Evolutionary conservation across 2,329 filamentous ascomycete species (phyloP).

Genomic region (Alternaria dauci): DNA sequence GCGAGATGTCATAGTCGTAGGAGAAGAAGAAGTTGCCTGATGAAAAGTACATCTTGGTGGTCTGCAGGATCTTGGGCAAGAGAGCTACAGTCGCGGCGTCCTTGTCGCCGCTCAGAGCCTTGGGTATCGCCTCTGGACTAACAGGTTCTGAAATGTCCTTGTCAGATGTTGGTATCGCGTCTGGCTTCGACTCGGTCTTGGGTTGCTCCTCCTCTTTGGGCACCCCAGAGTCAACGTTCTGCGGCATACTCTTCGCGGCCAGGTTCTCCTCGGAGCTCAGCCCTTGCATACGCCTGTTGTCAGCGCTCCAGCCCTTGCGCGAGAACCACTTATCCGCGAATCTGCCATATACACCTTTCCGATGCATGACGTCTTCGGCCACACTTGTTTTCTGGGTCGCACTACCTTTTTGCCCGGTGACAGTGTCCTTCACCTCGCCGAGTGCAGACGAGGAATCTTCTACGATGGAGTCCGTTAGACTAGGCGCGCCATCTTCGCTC

Average conservation of each 20-base stretch:
- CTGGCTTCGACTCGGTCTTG: conserved; percentile 27
- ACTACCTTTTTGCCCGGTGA: conserved; percentile 38
- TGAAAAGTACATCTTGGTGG: conserved; percentile 83
- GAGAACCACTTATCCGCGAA: conserved; percentile 95
- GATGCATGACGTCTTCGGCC: conserved; percentile 86
- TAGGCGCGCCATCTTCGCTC: conserved; percentile 46
- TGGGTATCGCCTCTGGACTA: conserved; percentile 47
- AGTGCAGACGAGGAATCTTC: conserved; percentile 46
- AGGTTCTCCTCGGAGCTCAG: conserved; percentile 65
- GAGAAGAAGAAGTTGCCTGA: conserved; percentile 91
- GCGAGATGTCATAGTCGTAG: conserved; percentile 92
- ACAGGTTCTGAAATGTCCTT: conserved; percentile 30
- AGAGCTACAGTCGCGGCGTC: conserved; percentile 56
- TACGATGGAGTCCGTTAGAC: conserved; percentile 49
- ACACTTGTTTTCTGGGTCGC: conserved; percentile 63
- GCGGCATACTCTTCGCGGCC: conserved; percentile 44
- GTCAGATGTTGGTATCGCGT: conserved; percentile 33
- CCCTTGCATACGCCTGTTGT: conserved; percentile 74
- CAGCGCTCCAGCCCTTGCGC: conserved; percentile 78
- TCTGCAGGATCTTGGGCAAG: conserved; percentile 84
- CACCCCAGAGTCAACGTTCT: conserved; percentile 44
- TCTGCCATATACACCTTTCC: conserved; percentile 82
- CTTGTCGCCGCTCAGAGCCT: conserved; percentile 42
- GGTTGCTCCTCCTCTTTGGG: conserved; percentile 34
- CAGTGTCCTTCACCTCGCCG: conserved; percentile 43